A percentile compares a stretch with the other conserved stretches of the same genome.
These are phyloP conservation scores for Erodium maritimum DNA, from an alignment of 345 rosid species.

Conservation along the genomic window DNA sequence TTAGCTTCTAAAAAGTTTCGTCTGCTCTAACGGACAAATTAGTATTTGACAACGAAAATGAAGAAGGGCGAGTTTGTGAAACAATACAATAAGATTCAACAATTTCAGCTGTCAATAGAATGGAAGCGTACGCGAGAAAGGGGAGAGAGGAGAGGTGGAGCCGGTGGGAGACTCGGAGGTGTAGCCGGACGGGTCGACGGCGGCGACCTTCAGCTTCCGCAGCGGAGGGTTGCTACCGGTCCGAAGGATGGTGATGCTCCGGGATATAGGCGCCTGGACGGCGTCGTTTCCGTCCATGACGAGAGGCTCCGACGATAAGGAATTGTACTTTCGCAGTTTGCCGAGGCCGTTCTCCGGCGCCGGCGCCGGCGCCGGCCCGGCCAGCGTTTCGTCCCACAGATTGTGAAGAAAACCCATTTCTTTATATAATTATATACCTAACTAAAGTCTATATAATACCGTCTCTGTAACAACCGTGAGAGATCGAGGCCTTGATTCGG, in stretches of 20 bases:
- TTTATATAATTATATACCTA: neutral
- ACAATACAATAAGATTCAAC: too few relatives aligned
- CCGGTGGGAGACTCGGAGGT: constrained; percentile 23
- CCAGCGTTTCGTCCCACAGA: constrained; percentile 78
- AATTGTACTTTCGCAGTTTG: constrained; percentile 37
- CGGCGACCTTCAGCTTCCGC: constrained; percentile 10
- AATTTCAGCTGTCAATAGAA: neutral
- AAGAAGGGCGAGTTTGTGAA: too few relatives aligned
- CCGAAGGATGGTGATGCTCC: constrained; percentile 43
- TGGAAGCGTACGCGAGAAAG: constrained; percentile 28
- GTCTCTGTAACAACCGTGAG: constrained; percentile 23
- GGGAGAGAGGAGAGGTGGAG: constrained; percentile 29
- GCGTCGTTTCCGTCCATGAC: constrained; percentile 4
- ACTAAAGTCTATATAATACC: neutral
- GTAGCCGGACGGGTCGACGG: constrained; percentile 18
- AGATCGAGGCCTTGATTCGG: constrained; percentile 1
- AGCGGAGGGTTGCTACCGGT: constrained; percentile 15
- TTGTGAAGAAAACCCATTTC: constrained; percentile 52
- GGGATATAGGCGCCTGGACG: constrained; percentile 20
- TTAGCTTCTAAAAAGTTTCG: too few relatives aligned
- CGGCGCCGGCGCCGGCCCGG: constrained; percentile 67
- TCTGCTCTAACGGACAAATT: too few relatives aligned
- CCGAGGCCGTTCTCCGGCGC: constrained; percentile 46
- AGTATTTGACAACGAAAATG: too few relatives aligned
- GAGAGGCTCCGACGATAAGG: constrained; percentile 26